These are phyloP conservation scores for Casuarina equisetifolia DNA, from an alignment of 306 rosid genomes.

Conservation along the genomic window DNA sequence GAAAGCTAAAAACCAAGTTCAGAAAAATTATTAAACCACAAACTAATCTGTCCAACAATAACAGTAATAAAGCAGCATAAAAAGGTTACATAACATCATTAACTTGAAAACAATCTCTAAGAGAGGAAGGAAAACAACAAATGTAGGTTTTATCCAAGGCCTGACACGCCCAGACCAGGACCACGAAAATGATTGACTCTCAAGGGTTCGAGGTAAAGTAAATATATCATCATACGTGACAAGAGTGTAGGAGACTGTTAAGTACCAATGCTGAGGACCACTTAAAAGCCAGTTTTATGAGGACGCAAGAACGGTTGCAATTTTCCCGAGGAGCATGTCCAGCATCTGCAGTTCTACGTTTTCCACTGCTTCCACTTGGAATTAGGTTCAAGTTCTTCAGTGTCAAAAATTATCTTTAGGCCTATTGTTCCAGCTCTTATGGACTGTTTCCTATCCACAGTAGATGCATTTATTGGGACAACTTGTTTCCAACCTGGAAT, in stretches of 20 bases:
- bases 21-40: not conserved
- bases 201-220: not conserved
- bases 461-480: not conserved
- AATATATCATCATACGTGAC: not conserved
- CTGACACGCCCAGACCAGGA: not conserved
- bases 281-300: not conserved
- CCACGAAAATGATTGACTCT: not conserved
- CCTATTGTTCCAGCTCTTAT: not conserved
- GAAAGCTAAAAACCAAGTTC: not conserved
- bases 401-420: not conserved
- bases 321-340: not conserved
- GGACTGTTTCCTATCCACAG: constrained; percentile 10
- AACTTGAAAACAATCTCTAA: not conserved
- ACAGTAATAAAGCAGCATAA: not conserved
- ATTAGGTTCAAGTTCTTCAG: constrained; percentile 14
- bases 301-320: not conserved
- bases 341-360: constrained; percentile 1
- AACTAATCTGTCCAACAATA: not conserved
- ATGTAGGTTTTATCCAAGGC: not conserved
- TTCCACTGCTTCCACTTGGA: not conserved
- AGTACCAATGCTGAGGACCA: not conserved
- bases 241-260: not conserved
- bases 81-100: not conserved
- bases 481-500: not conserved
- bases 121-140: not conserved